These are phyloP conservation scores for Perkinsus olseni DNA, from an alignment of 169 alveolate species.

Conservation along the genomic window DNA sequence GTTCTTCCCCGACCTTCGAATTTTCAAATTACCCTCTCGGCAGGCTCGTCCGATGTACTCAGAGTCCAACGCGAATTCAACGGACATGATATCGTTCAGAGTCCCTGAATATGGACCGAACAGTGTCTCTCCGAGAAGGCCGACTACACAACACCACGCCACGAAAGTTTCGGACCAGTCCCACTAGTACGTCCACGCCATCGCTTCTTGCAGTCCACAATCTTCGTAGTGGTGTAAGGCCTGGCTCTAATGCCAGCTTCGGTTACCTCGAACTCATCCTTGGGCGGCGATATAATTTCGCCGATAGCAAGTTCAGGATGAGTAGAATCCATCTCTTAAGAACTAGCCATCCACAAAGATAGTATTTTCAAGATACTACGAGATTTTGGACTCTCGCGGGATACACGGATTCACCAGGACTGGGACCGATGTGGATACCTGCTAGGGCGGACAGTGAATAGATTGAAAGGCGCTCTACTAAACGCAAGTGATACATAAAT, in stretches of 20 bases:
- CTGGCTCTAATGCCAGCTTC: not conserved
- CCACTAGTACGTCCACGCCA: not conserved
- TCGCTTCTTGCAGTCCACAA: not conserved
- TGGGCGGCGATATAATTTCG: not conserved
- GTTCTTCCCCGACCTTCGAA: not conserved
- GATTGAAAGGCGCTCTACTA: no score
- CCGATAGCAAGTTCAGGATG: no score
- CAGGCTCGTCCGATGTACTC: not conserved
- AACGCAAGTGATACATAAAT: no score
- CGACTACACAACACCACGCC: no score
- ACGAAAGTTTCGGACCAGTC: not conserved
- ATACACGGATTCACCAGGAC: no score
- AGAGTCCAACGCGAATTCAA: not conserved
- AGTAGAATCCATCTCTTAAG: no score
- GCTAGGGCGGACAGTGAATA: no score
- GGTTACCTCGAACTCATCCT: not conserved
- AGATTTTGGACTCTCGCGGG: no score
- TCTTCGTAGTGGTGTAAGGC: not conserved
- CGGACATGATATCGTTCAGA: not conserved
- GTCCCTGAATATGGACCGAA: not conserved
- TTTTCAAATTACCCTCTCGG: not conserved
- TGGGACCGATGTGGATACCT: no score
- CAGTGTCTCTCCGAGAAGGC: no score
- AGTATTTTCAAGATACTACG: no score
- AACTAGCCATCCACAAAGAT: no score